A percentile compares a stretch with the other conserved stretches of the same genome.
Evolutionary conservation across 225 moss, liverwort and hornwort species (phyloP).

Genomic region (Polytrichum commune): DNA sequence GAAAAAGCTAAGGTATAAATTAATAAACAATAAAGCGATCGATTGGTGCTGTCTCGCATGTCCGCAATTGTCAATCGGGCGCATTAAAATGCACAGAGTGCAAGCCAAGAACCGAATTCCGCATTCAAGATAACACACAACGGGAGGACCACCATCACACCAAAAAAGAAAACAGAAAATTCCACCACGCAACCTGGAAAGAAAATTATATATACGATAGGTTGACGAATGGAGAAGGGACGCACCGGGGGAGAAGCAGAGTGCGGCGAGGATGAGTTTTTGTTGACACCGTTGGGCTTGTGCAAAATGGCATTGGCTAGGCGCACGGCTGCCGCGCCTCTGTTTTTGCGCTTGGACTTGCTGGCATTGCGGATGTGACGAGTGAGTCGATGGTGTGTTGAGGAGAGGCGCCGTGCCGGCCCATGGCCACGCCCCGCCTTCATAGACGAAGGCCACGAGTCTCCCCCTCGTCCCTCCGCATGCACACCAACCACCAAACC

Average conservation of each 20-base stretch:
- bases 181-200: too few relatives aligned
- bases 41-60: too few relatives aligned
- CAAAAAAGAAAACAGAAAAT: too few relatives aligned
- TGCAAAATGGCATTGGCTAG: constrained; percentile 52
- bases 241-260: constrained; percentile 33
- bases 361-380: constrained; percentile 43
- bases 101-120: neutral
- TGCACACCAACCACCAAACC: neutral
- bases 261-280: constrained; percentile 3
- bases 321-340: constrained; percentile 30
- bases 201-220: too few relatives aligned
- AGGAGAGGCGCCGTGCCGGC: constrained; percentile 39
- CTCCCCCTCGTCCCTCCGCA: constrained; percentile 34
- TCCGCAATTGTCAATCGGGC: too few relatives aligned
- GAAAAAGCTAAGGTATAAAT: neutral
- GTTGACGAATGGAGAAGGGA: neutral
- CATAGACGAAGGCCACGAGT: constrained; percentile 23
- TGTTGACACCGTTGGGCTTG: constrained; percentile 27
- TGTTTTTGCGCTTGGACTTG: constrained; percentile 42
- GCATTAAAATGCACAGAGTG: neutral
- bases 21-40: too few relatives aligned
- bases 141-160: too few relatives aligned
- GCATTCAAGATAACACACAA: too few relatives aligned
- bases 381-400: constrained; percentile 28
- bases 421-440: constrained; percentile 55